phyloP scores from a whole-genome alignment of 2,329 filamentous ascomycete genomes.

The Venturia asperata region DNA sequence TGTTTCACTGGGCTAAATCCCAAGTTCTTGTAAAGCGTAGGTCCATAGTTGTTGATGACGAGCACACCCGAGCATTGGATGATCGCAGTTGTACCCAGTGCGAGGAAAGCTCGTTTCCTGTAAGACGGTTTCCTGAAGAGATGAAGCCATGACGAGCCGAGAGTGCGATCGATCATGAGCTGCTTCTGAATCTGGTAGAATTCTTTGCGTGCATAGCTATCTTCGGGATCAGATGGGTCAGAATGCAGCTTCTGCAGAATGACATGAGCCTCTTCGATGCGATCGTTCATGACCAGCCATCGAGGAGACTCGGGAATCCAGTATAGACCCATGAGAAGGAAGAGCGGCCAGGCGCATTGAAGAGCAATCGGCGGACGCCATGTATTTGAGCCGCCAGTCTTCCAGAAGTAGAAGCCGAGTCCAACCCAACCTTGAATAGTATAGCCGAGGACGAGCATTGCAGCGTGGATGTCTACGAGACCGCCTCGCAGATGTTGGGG shows the following conservation, averaged over 20 bases:
- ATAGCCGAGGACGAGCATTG: conserved; percentile 26
- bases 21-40: conserved; percentile 27
- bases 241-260: conserved; percentile 25
- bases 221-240: conserved; percentile 23
- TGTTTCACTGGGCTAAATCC: conserved; percentile 26
- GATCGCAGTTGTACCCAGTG: conserved; percentile 27
- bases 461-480: conserved; percentile 31
- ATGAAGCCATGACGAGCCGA: conserved; percentile 25
- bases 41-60: conserved; percentile 24
- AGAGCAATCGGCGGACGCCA: conserved; percentile 26
- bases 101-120: conserved; percentile 25
- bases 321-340: conserved; percentile 21
- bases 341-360: conserved; percentile 22
- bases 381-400: conserved; percentile 22
- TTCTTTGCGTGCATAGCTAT: conserved; percentile 26
- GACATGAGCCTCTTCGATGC: conserved; percentile 23
- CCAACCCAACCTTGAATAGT: conserved; percentile 25
- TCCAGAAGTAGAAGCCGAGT: conserved; percentile 27
- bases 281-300: conserved; percentile 25
- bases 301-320: conserved; percentile 24
- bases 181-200: conserved; percentile 29
- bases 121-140: conserved; percentile 28
- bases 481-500: conserved; percentile 29
- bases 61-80: conserved; percentile 28
- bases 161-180: conserved; percentile 26